A percentile compares a stretch with the other conserved stretches of the same genome.
These are phyloP conservation scores for Chalciporus piperatus DNA, from an alignment of 768 basidiomycete genomes.

Conservation along the genomic window DNA sequence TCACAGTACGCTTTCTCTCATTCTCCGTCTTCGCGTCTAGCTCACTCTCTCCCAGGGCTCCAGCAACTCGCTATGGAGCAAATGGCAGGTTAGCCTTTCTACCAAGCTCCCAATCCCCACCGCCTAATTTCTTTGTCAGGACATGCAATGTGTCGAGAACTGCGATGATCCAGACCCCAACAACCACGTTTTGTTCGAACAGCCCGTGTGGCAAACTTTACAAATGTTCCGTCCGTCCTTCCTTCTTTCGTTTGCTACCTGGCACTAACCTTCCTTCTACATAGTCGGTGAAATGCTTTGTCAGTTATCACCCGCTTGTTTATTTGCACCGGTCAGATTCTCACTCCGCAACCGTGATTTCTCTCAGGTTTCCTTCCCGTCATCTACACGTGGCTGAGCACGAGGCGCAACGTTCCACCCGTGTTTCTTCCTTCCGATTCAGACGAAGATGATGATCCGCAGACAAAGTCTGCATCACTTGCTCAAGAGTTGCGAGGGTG, in stretches of 20 bases:
- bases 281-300: constrained; percentile 96
- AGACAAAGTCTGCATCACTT: constrained; percentile 31
- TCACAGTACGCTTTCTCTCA: constrained; percentile 53
- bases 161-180: constrained; percentile 64
- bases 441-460: constrained; percentile 40
- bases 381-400: constrained; percentile 62
- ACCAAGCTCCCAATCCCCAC: not conserved
- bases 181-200: constrained; percentile 78
- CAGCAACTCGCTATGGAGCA: constrained; percentile 78
- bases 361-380: constrained; percentile 79
- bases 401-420: constrained; percentile 43
- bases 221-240: constrained; percentile 79
- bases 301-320: constrained; percentile 40
- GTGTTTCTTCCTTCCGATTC: constrained; percentile 56
- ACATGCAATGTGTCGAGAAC: constrained; percentile 99
- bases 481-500: constrained; percentile 58
- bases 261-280: constrained; percentile 37
- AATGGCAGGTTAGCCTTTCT: constrained; percentile 63
- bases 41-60: constrained; percentile 50
- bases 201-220: constrained; percentile 90
- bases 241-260: constrained; percentile 11
- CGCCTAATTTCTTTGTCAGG: constrained; percentile 40
- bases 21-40: not conserved
- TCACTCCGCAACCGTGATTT: constrained; percentile 14
- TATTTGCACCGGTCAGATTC: constrained; percentile 15